phyloP scores from a whole-genome alignment of 768 basidiomycete species.

The Hypholoma sublateritium region DNA sequence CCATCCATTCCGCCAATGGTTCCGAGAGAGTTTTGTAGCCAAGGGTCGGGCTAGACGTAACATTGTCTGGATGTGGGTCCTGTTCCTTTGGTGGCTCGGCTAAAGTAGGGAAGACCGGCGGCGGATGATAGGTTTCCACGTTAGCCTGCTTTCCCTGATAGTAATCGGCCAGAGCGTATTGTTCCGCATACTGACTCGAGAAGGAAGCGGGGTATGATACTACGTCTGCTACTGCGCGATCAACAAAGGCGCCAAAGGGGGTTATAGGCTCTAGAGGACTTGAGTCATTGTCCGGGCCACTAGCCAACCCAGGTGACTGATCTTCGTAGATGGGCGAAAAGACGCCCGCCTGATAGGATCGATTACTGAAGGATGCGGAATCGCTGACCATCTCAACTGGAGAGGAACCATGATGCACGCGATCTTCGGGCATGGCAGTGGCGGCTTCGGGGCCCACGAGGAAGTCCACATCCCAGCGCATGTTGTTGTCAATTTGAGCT shows the following conservation, averaged over 20 bases:
- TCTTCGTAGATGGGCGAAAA: constrained; percentile 70
- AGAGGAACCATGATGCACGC: constrained; percentile 12
- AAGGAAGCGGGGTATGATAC: constrained; percentile 14
- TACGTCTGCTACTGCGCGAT: constrained; percentile 61
- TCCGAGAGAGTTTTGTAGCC: constrained; percentile 74
- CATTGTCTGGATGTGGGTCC: constrained; percentile 40
- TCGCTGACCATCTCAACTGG: constrained; percentile 21
- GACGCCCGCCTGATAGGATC: constrained; percentile 39
- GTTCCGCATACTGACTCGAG: constrained; percentile 13
- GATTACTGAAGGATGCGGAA: constrained; percentile 25
- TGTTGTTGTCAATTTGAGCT: constrained; percentile 30
- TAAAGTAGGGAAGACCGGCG: constrained; percentile 29
- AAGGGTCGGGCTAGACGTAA: constrained; percentile 49
- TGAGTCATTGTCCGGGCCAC: constrained; percentile 52
- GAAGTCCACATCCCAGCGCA: constrained; percentile 22
- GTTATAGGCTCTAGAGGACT: constrained; percentile 77
- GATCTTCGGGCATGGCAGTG: constrained; percentile 9
- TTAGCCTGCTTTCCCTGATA: constrained; percentile 15
- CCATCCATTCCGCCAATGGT: constrained; percentile 78
- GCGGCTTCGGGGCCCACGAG: constrained; percentile 13
- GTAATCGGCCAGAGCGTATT: constrained; percentile 11
- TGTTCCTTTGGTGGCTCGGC: constrained; percentile 38
- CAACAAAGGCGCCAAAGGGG: constrained; percentile 75
- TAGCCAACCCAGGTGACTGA: constrained; percentile 54
- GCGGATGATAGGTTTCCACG: constrained; percentile 18